These are phyloP conservation scores for Gynochthodes officinalis DNA, from an alignment of 257 asterid genomes.

Conservation along the genomic window DNA sequence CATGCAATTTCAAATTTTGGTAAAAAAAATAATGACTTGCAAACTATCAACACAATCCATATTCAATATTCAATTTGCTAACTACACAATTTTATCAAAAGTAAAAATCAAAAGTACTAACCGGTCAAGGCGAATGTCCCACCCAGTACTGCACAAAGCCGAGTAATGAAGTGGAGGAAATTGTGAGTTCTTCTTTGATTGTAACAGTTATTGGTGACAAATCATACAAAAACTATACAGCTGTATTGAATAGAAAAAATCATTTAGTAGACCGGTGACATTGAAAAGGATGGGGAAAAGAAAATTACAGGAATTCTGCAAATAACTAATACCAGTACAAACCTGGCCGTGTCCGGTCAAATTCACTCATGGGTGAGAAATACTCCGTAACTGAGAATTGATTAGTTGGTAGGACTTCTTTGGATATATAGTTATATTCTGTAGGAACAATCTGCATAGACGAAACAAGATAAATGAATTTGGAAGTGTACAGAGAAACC, in stretches of 20 bases:
- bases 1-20: neutral
- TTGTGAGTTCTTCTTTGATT: slow-evolving; percentile 92
- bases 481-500: neutral
- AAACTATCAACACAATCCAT: neutral
- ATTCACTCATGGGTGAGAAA: slow-evolving; percentile 77
- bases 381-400: slow-evolving; percentile 96
- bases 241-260: slow-evolving; percentile 39
- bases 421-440: slow-evolving; percentile 80
- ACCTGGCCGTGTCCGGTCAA: slow-evolving; percentile 92
- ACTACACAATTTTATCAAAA: neutral
- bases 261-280: neutral
- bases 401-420: slow-evolving; percentile 81
- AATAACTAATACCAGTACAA: slow-evolving; percentile 1
- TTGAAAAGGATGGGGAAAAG: neutral
- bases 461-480: slow-evolving; percentile 17
- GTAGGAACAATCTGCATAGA: slow-evolving; percentile 87
- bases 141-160: slow-evolving; percentile 95
- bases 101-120: slow-evolving; percentile 18
- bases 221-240: slow-evolving; percentile 92
- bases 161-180: slow-evolving; percentile 96
- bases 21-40: neutral
- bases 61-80: neutral
- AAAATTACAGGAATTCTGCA: neutral
- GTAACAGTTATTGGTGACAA: slow-evolving; percentile 97
- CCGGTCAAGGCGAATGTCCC: slow-evolving; percentile 99